These are phyloP conservation scores for Closterium sp. DNA, from an alignment of 139 green algal genomes.

Conservation along the genomic window DNA sequence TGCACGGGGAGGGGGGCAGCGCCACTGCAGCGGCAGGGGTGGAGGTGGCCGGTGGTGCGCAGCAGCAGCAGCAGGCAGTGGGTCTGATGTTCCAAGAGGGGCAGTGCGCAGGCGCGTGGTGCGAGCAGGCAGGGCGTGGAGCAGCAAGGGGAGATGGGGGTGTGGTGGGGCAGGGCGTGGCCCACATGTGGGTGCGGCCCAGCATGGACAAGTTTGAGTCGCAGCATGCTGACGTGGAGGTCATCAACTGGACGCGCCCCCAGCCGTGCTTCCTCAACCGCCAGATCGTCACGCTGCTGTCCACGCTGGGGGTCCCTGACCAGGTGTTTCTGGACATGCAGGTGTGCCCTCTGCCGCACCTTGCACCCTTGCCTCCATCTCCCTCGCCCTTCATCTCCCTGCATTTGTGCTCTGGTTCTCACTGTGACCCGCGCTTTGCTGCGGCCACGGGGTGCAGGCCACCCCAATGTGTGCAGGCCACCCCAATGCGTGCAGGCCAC, in stretches of 20 bases:
- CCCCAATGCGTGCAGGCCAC: too few species aligned
- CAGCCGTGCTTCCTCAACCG: slow-evolving; percentile 59
- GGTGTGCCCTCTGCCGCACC: background rate
- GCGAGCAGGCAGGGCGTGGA: background rate
- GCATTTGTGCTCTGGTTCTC: background rate
- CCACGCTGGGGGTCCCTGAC: slow-evolving; percentile 10
- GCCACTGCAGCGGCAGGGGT: too few species aligned
- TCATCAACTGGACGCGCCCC: slow-evolving; percentile 26
- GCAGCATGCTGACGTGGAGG: slow-evolving; percentile 44
- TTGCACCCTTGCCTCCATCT: background rate
- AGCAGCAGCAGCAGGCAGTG: too few species aligned
- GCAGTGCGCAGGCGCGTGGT: background rate
- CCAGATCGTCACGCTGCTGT: slow-evolving; percentile 57
- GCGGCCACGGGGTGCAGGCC: too few species aligned
- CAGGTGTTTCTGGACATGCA: slow-evolving; percentile 7
- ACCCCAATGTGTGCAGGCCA: too few species aligned
- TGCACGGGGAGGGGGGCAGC: background rate
- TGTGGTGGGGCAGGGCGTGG: background rate
- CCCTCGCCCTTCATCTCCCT: background rate
- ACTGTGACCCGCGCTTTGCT: background rate
- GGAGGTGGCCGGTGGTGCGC: too few species aligned
- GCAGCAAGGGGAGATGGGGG: background rate
- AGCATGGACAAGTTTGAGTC: slow-evolving; percentile 60
- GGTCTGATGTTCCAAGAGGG: background rate
- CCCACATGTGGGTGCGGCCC: background rate